A percentile compares a stretch with the other conserved stretches of the same genome.
phyloP scores from a whole-genome alignment of 306 rosid species.

The Rosa persica region DNA sequence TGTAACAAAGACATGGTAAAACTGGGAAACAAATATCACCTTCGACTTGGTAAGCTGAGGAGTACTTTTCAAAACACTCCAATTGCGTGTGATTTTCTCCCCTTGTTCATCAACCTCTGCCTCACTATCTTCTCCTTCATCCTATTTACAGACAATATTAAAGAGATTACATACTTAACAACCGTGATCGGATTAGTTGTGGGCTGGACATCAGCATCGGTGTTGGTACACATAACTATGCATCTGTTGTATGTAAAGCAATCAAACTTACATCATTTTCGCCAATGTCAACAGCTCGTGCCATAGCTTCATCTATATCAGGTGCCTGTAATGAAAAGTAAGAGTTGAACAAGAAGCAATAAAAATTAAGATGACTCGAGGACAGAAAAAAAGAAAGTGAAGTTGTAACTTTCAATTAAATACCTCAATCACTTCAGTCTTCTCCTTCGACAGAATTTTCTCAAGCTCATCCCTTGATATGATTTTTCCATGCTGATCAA shows the following conservation, averaged over 20 bases:
- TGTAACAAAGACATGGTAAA: background rate
- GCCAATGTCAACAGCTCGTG: slow-evolving; percentile 89
- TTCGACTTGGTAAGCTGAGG: slow-evolving; percentile 72
- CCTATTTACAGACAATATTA: slow-evolving; percentile 38
- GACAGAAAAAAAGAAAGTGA: background rate
- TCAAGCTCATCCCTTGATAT: slow-evolving; percentile 87
- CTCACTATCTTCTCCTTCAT: slow-evolving; percentile 81
- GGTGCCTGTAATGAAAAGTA: slow-evolving; percentile 46
- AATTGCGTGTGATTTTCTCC: slow-evolving; percentile 71
- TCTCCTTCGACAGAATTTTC: slow-evolving; percentile 60
- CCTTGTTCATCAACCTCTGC: slow-evolving; percentile 50
- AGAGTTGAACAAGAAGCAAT: slow-evolving; percentile 24
- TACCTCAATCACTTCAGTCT: slow-evolving; percentile 79
- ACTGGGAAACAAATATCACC: slow-evolving; percentile 39
- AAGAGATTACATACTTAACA: slow-evolving; percentile 20
- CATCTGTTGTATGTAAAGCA: slow-evolving; percentile 11
- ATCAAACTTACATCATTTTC: slow-evolving; percentile 77
- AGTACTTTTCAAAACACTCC: slow-evolving; percentile 88
- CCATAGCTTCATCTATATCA: slow-evolving; percentile 91
- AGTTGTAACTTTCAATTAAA: slow-evolving; percentile 11
- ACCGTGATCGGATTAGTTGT: slow-evolving; percentile 16
- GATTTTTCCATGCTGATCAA: slow-evolving; percentile 77
- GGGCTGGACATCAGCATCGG: background rate
- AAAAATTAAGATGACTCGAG: background rate
- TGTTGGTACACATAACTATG: slow-evolving; percentile 16